Evolutionary conservation across 495 filamentous ascomycete genomes (phyloP), one percentile per base, ranked within the genome.

Genomic region (Penicilliopsis zonata): DNA sequence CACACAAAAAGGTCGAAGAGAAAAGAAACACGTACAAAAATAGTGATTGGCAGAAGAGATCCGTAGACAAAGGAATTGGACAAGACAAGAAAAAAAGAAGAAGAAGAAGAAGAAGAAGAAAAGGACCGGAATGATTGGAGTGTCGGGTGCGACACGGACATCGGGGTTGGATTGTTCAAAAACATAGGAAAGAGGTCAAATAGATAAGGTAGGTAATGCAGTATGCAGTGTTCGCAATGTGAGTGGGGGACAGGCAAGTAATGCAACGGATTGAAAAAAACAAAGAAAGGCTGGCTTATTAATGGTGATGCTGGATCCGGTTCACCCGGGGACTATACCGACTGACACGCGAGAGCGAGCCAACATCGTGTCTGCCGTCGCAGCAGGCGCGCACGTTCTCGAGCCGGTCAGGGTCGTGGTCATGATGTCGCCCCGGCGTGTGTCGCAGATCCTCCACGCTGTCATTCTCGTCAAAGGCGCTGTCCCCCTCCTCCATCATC

Each of bases 311-410:
- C 36, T 58, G 55, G 19, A 42, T 54, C 15, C 59, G 59, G 34
- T 63, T 55, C 18, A 51, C 46, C 17, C 50, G 45, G 3, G 62
- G 59, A 42, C 62, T 66, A 26, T 54, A 64, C 13, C 55, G 53
- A 31, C 62, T 64, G 12, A 46, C 61, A 30, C 65, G 53, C 8
- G 60, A 55, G 9, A 71, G 55, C 18, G 65, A 66, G 30, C 65
- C 51, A 25, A 71, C 67, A 37, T 68, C 62, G 34, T 68, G 63
- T 18, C 83, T 87, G 41, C 85, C 90, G 73, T 95, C 90, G 56
- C 90, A 98, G 61, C 90, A 98, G 33, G 86, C 87, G 50, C 90
- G 69, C 30, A 98, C 90, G 49, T 98, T 94, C 61, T 94, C 92
- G 42, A 98, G 65, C 36, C 76, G 64, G 46, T 86, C 82, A 10